These are phyloP conservation scores for Tilletiopsis washingtonensis DNA, from an alignment of 1,284 basidiomycete species.

Conservation along the genomic window DNA sequence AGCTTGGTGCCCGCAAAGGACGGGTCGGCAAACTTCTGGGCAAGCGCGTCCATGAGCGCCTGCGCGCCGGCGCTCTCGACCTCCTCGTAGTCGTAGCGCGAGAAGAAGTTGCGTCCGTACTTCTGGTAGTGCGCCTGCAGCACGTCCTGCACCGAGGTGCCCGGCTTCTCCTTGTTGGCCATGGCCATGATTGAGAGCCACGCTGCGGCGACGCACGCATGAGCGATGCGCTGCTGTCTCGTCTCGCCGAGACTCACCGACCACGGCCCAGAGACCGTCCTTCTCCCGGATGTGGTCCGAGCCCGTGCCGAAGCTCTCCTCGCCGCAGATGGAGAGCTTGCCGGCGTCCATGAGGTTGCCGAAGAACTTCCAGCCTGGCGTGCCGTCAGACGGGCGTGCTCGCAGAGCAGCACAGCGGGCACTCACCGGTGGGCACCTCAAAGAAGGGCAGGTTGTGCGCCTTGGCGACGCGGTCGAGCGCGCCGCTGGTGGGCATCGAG, in stretches of 20 bases:
- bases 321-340: conserved; percentile 90
- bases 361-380: conserved; percentile 99
- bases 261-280: conserved; percentile 94
- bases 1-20: conserved; percentile 45
- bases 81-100: conserved; percentile 94
- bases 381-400: too few species aligned
- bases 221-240: conserved; percentile 3
- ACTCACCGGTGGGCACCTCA: conserved; percentile 95
- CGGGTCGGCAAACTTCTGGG: conserved; percentile 63
- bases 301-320: conserved; percentile 98
- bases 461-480: conserved; percentile 92
- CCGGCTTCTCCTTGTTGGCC: conserved; percentile 63
- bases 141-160: conserved; percentile 39
- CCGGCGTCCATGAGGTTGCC: conserved; percentile 99
- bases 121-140: conserved; percentile 76
- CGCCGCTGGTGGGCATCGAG: conserved; percentile 93
- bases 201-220: conserved; percentile 53
- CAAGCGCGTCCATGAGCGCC: conserved; percentile 71
- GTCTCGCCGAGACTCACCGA: conserved; percentile 58
- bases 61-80: conserved; percentile 83
- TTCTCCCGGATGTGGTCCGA: conserved; percentile 99
- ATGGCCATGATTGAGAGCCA: conserved; percentile 96
- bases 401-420: too few species aligned
- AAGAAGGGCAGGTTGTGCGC: conserved; percentile 88
- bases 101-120: conserved; percentile 97